phyloP scores from a whole-genome alignment of 305 asterid species.

The Rubia tinctorum region DNA sequence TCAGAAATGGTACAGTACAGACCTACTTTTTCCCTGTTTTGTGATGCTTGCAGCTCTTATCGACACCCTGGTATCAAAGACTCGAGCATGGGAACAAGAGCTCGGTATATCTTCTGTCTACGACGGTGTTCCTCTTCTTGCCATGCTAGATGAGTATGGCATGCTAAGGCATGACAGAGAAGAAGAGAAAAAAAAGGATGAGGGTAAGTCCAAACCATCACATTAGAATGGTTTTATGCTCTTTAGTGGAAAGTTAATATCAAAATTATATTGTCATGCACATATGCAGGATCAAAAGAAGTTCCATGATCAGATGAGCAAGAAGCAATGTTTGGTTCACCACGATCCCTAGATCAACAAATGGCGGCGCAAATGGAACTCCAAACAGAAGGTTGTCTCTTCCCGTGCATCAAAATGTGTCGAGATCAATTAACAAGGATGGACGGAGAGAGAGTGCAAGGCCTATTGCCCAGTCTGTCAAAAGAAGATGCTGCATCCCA shows the following conservation, averaged over 20 bases:
- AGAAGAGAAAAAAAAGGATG: constrained; percentile 93
- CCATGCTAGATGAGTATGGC: constrained; percentile 96
- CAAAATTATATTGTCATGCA: background rate
- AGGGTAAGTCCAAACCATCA: constrained; percentile 48
- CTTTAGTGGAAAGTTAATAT: background rate
- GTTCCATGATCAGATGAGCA: constrained; percentile 71
- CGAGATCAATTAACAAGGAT: constrained; percentile 66
- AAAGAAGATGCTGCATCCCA: constrained; percentile 62
- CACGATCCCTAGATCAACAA: constrained; percentile 70
- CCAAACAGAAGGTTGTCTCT: constrained; percentile 76
- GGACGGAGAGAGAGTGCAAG: constrained; percentile 61
- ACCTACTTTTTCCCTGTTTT: background rate
- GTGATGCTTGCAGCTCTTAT: constrained; percentile 63
- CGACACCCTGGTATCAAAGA: constrained; percentile 80
- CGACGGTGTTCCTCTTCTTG: constrained; percentile 96
- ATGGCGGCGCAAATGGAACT: constrained; percentile 64
- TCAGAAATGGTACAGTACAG: background rate
- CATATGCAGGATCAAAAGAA: constrained; percentile 84
- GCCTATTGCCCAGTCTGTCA: constrained; percentile 66
- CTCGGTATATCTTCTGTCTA: constrained; percentile 70
- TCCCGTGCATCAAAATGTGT: constrained; percentile 72
- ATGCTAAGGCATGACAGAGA: constrained; percentile 97
- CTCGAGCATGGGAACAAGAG: constrained; percentile 96
- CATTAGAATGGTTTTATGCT: background rate
- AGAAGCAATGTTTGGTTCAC: constrained; percentile 64